Evolutionary conservation across 2,329 filamentous ascomycete genomes (phyloP), one percentile per base, ranked within the genome.

Genomic region (Neoascochyta sp.): DNA sequence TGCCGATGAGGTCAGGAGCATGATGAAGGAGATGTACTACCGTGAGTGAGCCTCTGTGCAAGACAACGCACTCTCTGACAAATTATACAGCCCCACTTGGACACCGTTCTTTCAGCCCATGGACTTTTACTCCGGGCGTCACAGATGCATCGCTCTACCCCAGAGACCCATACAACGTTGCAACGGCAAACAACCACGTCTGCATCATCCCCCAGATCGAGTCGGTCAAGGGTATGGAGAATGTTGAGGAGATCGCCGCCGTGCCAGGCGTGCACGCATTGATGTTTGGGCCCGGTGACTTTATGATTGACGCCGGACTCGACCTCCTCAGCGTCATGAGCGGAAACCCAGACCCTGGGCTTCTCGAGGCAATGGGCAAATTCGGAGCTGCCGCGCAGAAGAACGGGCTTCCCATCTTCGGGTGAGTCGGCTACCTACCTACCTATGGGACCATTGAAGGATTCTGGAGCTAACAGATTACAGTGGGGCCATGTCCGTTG

Each of bases 261-360:
- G 48, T 54, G 3, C 37, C 36, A 3, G 52, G 50, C n/a, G 34
- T 54, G 3, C 28, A 40, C 3, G 49, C 36, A 7, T 22, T 54
- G n/a, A 53, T 54, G 51, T 53, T 53, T 24, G 49, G 46, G 1
- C 46, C 43, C 1, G 49, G 51, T 9, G 51, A 53, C 18, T 53
- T 34, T 14, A 45, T 47, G 39, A 54, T 53, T 9, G 43, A 52
- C 28, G 50, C 50, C 5, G 44, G 46, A 2, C 27, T 53, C n/a
- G 44, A 48, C 16, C 16, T 53, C 4, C 23, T 16, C 20, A 27
- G n/a, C n/a, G 34, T 26, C 4, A n/a, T 52, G 8, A 18, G 22
- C 3, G 50, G 46, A 3, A 29, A 43, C 5, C 46, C 47, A 4
- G 33, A 50, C 9, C 46, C 47, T 1, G 38, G 22, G 1, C 47